A percentile compares a stretch with the other conserved stretches of the same genome.
Evolutionary conservation across 1,284 basidiomycete genomes (phyloP).

Genomic region (Sporisorium scitamineum): DNA sequence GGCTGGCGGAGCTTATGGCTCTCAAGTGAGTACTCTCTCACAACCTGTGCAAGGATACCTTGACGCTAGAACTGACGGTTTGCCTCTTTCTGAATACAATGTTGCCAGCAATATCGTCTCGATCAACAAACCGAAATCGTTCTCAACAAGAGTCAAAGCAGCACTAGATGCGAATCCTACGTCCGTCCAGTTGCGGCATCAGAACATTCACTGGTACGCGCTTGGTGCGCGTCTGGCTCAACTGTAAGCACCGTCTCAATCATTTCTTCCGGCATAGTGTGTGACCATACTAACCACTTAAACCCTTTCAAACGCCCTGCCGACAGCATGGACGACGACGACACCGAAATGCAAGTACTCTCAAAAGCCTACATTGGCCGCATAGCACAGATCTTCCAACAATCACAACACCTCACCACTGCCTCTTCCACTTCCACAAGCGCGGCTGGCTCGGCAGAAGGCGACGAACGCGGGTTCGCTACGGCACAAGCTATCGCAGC

Average conservation of each 20-base stretch:
- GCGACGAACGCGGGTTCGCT: slow-evolving; percentile 24
- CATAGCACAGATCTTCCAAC: slow-evolving; percentile 58
- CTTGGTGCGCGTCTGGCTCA: slow-evolving; percentile 60
- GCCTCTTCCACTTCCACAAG: slow-evolving; percentile 14
- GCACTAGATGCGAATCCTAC: slow-evolving; percentile 63
- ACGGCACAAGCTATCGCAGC: slow-evolving; percentile 46
- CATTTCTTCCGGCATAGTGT: neutral
- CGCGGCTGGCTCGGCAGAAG: slow-evolving; percentile 7
- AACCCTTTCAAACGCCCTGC: neutral
- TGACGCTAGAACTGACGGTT: neutral
- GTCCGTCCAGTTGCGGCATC: slow-evolving; percentile 59
- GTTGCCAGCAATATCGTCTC: slow-evolving; percentile 56
- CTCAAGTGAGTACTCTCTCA: slow-evolving; percentile 53
- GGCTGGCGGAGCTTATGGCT: slow-evolving; percentile 65
- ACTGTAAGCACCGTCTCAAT: slow-evolving; percentile 38
- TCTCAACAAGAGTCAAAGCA: slow-evolving; percentile 55
- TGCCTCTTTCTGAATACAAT: neutral
- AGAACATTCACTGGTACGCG: slow-evolving; percentile 65
- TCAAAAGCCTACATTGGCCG: slow-evolving; percentile 61
- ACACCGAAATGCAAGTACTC: slow-evolving; percentile 52
- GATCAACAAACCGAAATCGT: slow-evolving; percentile 63
- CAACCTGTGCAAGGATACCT: neutral
- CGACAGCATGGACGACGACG: slow-evolving; percentile 57
- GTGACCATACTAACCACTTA: neutral
- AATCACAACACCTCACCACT: slow-evolving; percentile 56